Evolutionary conservation across 1,284 basidiomycete genomes (phyloP), one percentile per base, ranked within the genome.

Genomic region (Ceratobasidium sp.): DNA sequence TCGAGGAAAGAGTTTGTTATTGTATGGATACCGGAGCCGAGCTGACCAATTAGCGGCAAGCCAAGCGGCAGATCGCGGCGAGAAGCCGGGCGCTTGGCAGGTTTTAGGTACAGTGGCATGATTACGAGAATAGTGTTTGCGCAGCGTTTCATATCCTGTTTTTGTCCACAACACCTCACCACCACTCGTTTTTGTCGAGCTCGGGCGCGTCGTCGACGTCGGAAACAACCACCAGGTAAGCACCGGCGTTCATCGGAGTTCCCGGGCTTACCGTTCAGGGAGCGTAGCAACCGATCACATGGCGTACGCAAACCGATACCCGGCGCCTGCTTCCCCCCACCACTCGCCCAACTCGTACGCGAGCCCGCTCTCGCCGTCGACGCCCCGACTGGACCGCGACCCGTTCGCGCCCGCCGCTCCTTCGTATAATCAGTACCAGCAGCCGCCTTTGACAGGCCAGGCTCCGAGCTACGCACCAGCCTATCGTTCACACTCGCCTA

Each of bases 341-440:
- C 51, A 69, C 51, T 69, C 67, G 26, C 67, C 67, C 67, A 69
- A n/a, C 67, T 69, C 67, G 49, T 69, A 69, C 51, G 46, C 67
- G 67, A 69, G 67, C 46, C 71, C 71, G 26, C 71, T 49, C 44
- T 73, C 71, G 56, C 71, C 71, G 40, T 73, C 71, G 39, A 73
- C 71, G 9, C 71, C 71, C 28, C 70, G 71, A 23, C 46, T 73
- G 42, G 71, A 64, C 42, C 23, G 46, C 58, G 72, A 75, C 28
- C 72, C 72, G 46, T 75, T 75, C 60, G 72, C 72, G 2, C 39
- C 72, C 20, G 23, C 72, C 61, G 28, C 72, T 75, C 72, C 72
- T 75, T 75, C 72, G 9, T 64, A 75, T 49, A 46, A 13, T 46
- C n/a, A n/a, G n/a, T n/a, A n/a, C n/a, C 44, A 46, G 13, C 28